Conservation (phyloP, 2,329 filamentous ascomycete genomes). For the Aspergillaceae sp. region DNA sequence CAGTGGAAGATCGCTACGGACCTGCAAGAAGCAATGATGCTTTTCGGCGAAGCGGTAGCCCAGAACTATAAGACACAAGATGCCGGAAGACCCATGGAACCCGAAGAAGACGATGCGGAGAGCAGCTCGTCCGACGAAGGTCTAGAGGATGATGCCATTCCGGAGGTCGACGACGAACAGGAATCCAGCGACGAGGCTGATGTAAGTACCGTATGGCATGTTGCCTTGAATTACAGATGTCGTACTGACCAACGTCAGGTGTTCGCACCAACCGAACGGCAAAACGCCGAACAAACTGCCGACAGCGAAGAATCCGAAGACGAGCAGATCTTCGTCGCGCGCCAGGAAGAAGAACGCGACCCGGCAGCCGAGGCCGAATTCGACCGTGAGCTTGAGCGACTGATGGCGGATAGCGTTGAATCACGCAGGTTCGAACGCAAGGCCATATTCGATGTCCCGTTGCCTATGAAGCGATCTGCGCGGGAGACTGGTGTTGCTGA, state of each 20-base stretch:
- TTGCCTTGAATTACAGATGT: too few relatives aligned
- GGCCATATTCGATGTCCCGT: conserved; percentile 85
- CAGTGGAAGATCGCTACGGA: conserved; percentile 84
- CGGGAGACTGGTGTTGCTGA: conserved; percentile 48
- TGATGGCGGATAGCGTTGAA: conserved; percentile 96
- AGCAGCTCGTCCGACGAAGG: conserved; percentile 69
- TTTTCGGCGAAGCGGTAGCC: conserved; percentile 79
- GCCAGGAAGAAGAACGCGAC: conserved; percentile 81
- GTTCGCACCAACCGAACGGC: conserved; percentile 29
- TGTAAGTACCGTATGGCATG: conserved; percentile 13
- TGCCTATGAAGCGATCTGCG: conserved; percentile 69
- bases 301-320: conserved; percentile 56
- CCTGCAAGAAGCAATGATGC: conserved; percentile 70
- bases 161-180: conserved; percentile 49
- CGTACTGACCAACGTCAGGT: conserved; percentile 18
- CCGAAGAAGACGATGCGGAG: conserved; percentile 62
- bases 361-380: conserved; percentile 95
- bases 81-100: conserved; percentile 57
- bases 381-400: conserved; percentile 92
- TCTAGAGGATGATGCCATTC: conserved; percentile 51
- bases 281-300: conserved; percentile 32
- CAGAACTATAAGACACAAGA: conserved; percentile 80
- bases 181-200: conserved; percentile 44
- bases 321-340: conserved; percentile 83
- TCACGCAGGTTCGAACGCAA: conserved; percentile 95